Conservation (phyloP, 2,329 filamentous ascomycete species). For the Penicillium sp. region DNA sequence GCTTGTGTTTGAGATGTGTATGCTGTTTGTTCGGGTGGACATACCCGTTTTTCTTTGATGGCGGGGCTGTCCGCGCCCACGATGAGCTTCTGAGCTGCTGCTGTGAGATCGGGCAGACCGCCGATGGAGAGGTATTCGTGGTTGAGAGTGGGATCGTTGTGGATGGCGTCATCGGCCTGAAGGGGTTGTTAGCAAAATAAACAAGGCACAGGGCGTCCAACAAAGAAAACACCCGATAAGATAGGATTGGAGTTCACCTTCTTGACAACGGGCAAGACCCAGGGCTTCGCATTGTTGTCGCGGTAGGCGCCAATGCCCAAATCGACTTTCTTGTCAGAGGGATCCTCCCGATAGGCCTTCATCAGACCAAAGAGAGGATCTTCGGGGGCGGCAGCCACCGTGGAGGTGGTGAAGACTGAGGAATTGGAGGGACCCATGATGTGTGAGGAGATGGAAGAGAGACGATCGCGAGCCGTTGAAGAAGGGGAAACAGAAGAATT, state of each 20-base stretch:
- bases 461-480: conserved; percentile 30
- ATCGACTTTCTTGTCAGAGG: conserved; percentile 79
- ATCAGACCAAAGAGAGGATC: conserved; percentile 94
- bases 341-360: conserved; percentile 81
- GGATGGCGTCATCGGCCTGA: conserved; percentile 87
- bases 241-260: conserved; percentile 61
- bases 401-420: conserved; percentile 72
- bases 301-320: conserved; percentile 93
- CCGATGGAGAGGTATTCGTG: conserved; percentile 98
- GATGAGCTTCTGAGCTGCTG: conserved; percentile 87
- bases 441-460: conserved; percentile 50
- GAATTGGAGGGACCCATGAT: conserved; percentile 62
- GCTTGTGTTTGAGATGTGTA: background rate
- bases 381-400: conserved; percentile 86
- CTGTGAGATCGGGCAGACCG: conserved; percentile 80
- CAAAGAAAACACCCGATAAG: background rate
- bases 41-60: conserved; percentile 75
- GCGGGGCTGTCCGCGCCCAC: conserved; percentile 78
- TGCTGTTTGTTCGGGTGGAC: conserved; percentile 17
- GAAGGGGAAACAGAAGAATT: conserved; percentile 10
- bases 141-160: conserved; percentile 85
- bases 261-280: conserved; percentile 93
- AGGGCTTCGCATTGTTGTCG: conserved; percentile 93
- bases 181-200: conserved; percentile 5
- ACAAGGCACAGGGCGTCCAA: background rate